Percentiles rank a stretch among this genome's conserved stretches.
Evolutionary conservation across 1,284 basidiomycete species (phyloP).

Genomic region (Inonotus obliquus): DNA sequence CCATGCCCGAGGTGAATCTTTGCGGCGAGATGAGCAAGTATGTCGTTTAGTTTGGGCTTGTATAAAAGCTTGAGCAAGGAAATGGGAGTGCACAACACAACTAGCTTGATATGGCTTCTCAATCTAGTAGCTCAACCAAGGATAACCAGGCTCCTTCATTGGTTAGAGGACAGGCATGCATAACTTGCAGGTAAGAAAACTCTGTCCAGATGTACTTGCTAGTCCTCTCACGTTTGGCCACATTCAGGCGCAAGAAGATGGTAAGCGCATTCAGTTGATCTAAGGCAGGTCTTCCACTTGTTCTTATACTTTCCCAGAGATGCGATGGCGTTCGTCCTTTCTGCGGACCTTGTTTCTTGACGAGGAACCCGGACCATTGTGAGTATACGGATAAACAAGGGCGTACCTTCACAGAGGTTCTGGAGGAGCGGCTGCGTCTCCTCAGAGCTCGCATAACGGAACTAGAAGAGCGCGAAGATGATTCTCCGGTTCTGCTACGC

Average conservation of each 20-base stretch:
- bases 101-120: not conserved
- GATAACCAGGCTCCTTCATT: not conserved
- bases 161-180: slow-evolving; percentile 11
- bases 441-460: slow-evolving; percentile 13
- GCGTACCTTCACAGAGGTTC: slow-evolving; percentile 14
- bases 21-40: not conserved
- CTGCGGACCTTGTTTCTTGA: slow-evolving; percentile 15
- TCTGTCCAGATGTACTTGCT: not conserved
- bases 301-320: slow-evolving; percentile 2
- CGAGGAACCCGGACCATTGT: slow-evolving; percentile 8
- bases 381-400: slow-evolving; percentile 19
- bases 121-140: not conserved
- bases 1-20: no score
- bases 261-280: not conserved
- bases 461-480: slow-evolving; percentile 7
- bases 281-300: not conserved
- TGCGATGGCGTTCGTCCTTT: slow-evolving; percentile 17
- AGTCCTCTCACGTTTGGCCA: not conserved
- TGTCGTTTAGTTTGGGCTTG: not conserved
- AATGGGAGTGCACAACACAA: not conserved
- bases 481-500: slow-evolving; percentile 7
- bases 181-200: slow-evolving; percentile 13
- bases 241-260: slow-evolving; percentile 15
- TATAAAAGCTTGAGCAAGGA: not conserved
- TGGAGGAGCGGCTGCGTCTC: slow-evolving; percentile 14